These are phyloP conservation scores for Paspalum vaginatum DNA, from an alignment of 176 grass and related monocot genomes.

Conservation along the genomic window DNA sequence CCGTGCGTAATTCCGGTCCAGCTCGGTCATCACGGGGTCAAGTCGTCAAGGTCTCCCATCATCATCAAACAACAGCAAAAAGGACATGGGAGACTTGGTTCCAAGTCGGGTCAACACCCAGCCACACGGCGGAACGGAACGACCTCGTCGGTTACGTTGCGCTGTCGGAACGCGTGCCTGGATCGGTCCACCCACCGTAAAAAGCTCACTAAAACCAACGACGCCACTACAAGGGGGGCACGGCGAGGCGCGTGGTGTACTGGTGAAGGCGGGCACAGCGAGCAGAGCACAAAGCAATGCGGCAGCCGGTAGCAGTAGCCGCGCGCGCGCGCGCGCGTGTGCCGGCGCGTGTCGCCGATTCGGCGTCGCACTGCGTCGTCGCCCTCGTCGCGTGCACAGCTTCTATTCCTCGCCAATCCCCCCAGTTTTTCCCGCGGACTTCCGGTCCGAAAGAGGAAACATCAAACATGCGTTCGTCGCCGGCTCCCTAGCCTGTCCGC, in stretches of 20 bases:
- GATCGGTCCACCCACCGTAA: not conserved
- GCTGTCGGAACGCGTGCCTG: not conserved
- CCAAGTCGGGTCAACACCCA: slow-evolving; percentile 5
- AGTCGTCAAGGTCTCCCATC: not conserved
- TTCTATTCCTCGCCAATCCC: slow-evolving; percentile 23
- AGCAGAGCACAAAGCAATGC: not conserved
- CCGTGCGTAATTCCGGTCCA: not conserved
- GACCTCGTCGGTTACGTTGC: slow-evolving; percentile 9
- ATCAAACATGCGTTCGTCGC: not conserved
- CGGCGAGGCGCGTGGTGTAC: not conserved
- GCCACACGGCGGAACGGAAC: not conserved
- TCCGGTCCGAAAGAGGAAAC: not conserved
- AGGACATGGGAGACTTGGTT: not conserved
- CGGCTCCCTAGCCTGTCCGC: not conserved
- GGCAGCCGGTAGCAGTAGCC: not conserved
- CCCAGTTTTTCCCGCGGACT: not conserved
- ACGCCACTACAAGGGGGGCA: not conserved
- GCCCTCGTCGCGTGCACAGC: not conserved
- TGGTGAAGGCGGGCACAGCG: not conserved
- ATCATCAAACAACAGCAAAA: not conserved
- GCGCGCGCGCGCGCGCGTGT: not conserved
- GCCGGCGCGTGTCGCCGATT: slow-evolving; percentile 29
- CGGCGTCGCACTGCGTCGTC: not conserved
- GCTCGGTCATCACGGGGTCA: slow-evolving; percentile 34
- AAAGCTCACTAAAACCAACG: not conserved